Base-by-base conservation (phyloP, 2,329 filamentous ascomycete species). In the Nothophoma quercina region DNA sequence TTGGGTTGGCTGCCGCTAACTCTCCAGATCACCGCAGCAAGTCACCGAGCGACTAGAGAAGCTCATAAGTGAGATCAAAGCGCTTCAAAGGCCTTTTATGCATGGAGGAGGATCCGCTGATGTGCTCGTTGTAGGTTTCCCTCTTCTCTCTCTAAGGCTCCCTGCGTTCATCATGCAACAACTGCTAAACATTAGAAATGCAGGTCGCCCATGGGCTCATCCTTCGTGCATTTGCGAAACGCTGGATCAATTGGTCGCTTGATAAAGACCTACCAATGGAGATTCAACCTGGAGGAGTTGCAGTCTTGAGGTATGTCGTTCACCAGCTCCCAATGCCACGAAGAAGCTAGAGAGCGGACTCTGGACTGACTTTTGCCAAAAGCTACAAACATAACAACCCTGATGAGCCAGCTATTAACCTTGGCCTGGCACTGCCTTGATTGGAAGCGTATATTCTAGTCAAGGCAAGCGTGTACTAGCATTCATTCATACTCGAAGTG, bases 161-260 rank as follows among this genome's bases (percentile, higher is more conserved):
- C 30, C 5, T 33, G 2, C 10, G n/a, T 34, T 32, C 13, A 34
- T 10, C 9, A 25, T 41, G 22, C 26, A 6, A 54, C 36, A 34
- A 90, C 82, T 41, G 86, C 90, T 0, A 78, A 84, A 22, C 3
- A 19, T 10, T 13, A 21, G 5, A 43, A 28, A n/a, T n/a, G n/a
- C 32, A 52, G 51, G 89, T 96, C 2, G 91, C 90, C 10, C 91
- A 96, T 65, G 91, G 91, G 0, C 91, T 95, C 72, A 91, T 95
- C 45, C 81, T 96, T 23, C 82, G 91, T n/a, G 90, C 90, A 0
- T 90, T 96, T 70, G 90, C 90, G 5, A 90, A 93, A 84, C 83
- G 91, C 12, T 96, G 91, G 91, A 81, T 86, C 1, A 83, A 85
- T 0, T 88, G 88, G 72, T 81, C 82, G 3, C 75, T 96, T 45